Conservation (phyloP, 2,329 filamentous ascomycete species). For the Aspergillus thermomutatus region DNA sequence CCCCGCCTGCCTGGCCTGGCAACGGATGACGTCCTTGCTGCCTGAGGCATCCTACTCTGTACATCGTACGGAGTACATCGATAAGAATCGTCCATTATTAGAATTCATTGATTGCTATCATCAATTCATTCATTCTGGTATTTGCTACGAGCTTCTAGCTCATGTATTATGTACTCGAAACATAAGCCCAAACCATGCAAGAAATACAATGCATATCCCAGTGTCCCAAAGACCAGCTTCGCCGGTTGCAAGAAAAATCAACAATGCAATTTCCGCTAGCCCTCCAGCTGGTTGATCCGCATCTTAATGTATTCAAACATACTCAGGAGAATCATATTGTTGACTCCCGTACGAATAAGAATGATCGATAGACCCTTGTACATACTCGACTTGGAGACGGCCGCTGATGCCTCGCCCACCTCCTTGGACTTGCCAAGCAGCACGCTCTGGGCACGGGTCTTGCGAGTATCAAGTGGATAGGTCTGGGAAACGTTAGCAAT, state of each 20-base stretch:
- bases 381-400: conserved; percentile 42
- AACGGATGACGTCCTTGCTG: conserved; percentile 30
- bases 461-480: conserved; percentile 47
- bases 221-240: background rate
- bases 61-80: too few species aligned
- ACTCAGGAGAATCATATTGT: conserved; percentile 49
- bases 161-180: conserved; percentile 21
- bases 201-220: conserved; percentile 1
- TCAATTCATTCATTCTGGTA: conserved; percentile 15
- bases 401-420: conserved; percentile 38
- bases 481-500: conserved; percentile 31
- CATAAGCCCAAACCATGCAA: background rate
- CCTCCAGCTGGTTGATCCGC: conserved; percentile 40
- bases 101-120: background rate
- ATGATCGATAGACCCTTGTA: conserved; percentile 49
- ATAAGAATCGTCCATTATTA: background rate
- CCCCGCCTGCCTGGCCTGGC: conserved; percentile 30
- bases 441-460: conserved; percentile 48
- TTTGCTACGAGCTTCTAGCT: conserved; percentile 20
- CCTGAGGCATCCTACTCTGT: conserved; percentile 28
- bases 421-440: conserved; percentile 42
- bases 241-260: conserved; percentile 3
- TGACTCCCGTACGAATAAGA: conserved; percentile 43
- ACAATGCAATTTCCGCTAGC: conserved; percentile 6
- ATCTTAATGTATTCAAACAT: conserved; percentile 46